phyloP scores from a whole-genome alignment of 2,329 filamentous ascomycete genomes.

The Xylariales sp. region DNA sequence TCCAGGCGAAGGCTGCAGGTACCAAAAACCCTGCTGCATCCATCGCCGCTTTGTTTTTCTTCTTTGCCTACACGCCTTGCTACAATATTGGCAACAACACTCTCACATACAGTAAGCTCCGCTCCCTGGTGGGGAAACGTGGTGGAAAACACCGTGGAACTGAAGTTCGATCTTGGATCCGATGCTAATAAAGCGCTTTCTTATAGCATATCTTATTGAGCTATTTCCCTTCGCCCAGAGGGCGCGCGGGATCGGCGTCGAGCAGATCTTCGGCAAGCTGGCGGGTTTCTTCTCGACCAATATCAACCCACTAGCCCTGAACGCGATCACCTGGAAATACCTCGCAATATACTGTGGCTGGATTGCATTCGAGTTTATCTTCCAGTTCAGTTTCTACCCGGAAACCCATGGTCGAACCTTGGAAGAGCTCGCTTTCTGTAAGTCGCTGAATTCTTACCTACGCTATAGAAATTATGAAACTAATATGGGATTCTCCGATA shows the following conservation, averaged over 20 bases:
- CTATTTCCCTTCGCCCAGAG: slow-evolving; percentile 50
- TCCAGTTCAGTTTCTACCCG: slow-evolving; percentile 75
- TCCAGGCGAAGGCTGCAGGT: no score
- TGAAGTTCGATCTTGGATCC: no score
- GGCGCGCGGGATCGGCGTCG: slow-evolving; percentile 46
- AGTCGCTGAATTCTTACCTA: not conserved
- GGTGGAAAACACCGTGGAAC: no score
- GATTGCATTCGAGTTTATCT: slow-evolving; percentile 18
- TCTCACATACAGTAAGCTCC: slow-evolving; percentile 56
- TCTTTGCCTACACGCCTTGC: slow-evolving; percentile 53
- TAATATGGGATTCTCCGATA: no score
- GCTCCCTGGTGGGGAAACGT: no score
- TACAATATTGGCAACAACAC: slow-evolving; percentile 67
- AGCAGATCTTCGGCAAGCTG: slow-evolving; percentile 24
- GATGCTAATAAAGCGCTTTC: slow-evolving; percentile 1
- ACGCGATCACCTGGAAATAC: slow-evolving; percentile 21
- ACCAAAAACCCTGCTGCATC: slow-evolving; percentile 24
- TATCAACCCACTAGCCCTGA: slow-evolving; percentile 26
- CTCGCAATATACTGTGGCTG: slow-evolving; percentile 23
- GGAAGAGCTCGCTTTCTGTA: slow-evolving; percentile 50
- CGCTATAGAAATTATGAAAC: not conserved
- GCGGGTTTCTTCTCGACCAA: slow-evolving; percentile 37
- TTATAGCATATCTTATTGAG: slow-evolving; percentile 42
- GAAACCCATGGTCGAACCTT: slow-evolving; percentile 73
- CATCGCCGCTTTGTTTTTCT: slow-evolving; percentile 46